Evolutionary conservation across 1,284 basidiomycete species (phyloP).

Genomic region (Athelia sp.): DNA sequence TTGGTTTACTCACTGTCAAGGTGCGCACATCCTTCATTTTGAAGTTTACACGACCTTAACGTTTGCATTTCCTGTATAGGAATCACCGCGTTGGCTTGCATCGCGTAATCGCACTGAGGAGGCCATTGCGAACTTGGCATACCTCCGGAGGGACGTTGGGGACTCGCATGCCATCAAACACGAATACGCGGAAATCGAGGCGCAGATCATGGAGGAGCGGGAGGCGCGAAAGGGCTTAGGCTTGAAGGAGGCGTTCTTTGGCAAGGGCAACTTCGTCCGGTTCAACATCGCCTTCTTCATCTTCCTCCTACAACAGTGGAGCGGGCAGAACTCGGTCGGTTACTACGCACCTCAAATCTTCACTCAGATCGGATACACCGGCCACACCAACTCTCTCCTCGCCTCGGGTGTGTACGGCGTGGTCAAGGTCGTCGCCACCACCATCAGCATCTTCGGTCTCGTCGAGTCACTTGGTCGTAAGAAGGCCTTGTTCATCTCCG

Average conservation of each 20-base stretch:
- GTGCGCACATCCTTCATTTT: conserved; percentile 20
- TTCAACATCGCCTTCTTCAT: conserved; percentile 47
- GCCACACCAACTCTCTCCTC: conserved; percentile 57
- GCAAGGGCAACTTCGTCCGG: conserved; percentile 67
- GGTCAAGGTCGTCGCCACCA: conserved; percentile 70
- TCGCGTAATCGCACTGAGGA: conserved; percentile 47
- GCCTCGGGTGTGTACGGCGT: conserved; percentile 83
- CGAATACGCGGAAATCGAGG: conserved; percentile 60
- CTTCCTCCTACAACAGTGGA: conserved; percentile 55
- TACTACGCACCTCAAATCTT: conserved; percentile 81
- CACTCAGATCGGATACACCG: conserved; percentile 60
- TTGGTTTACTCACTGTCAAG: conserved; percentile 69
- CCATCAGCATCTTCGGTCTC: conserved; percentile 42
- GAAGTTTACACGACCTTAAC: too few relatives aligned
- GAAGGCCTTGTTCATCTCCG: conserved; percentile 71
- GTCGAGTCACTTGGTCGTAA: conserved; percentile 78
- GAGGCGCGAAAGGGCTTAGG: conserved; percentile 53
- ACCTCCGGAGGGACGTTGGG: conserved; percentile 47
- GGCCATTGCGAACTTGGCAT: conserved; percentile 47
- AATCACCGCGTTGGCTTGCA: conserved; percentile 63
- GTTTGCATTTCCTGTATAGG: conserved; percentile 35
- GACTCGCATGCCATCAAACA: conserved; percentile 45
- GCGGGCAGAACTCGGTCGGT: conserved; percentile 52
- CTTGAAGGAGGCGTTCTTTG: conserved; percentile 63
- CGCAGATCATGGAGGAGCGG: conserved; percentile 59